A percentile compares a stretch with the other conserved stretches of the same genome.
Evolutionary conservation across 495 filamentous ascomycete species (phyloP).

Genomic region (Xylaria venustula): DNA sequence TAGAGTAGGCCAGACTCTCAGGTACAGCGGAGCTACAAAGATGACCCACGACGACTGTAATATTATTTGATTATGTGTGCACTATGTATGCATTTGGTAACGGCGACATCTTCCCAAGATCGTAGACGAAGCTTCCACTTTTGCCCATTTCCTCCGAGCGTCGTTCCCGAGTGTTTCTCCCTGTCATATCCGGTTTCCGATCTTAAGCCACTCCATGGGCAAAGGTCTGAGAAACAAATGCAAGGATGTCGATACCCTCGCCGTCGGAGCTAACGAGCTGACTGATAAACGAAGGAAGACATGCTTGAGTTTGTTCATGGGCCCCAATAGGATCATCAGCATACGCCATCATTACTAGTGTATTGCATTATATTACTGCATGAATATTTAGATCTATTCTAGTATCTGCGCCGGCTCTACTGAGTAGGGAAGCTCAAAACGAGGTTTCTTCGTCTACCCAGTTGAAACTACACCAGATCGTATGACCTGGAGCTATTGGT

Average conservation of each 20-base stretch:
- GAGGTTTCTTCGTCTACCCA: too few relatives aligned
- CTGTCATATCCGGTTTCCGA: not conserved
- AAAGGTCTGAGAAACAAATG: too few relatives aligned
- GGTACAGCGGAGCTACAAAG: not conserved
- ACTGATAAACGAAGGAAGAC: not conserved
- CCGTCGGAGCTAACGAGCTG: not conserved
- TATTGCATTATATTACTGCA: not conserved
- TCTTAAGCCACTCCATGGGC: too few relatives aligned
- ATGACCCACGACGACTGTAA: not conserved
- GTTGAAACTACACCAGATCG: too few relatives aligned
- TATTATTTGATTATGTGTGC: not conserved
- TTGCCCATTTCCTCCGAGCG: not conserved
- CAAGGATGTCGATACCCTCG: not conserved
- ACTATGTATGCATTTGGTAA: not conserved
- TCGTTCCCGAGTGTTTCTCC: not conserved
- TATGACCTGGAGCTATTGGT: too few relatives aligned
- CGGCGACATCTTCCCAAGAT: not conserved
- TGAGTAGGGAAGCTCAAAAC: too few relatives aligned
- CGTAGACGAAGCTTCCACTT: not conserved
- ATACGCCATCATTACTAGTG: not conserved
- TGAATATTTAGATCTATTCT: too few relatives aligned
- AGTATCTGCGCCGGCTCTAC: too few relatives aligned
- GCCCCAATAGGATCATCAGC: not conserved
- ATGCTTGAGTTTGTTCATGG: not conserved
- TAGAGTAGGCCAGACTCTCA: not conserved